phyloP scores from a whole-genome alignment of 129 eudicot genomes.

The Heracleum sosnowskyi region DNA sequence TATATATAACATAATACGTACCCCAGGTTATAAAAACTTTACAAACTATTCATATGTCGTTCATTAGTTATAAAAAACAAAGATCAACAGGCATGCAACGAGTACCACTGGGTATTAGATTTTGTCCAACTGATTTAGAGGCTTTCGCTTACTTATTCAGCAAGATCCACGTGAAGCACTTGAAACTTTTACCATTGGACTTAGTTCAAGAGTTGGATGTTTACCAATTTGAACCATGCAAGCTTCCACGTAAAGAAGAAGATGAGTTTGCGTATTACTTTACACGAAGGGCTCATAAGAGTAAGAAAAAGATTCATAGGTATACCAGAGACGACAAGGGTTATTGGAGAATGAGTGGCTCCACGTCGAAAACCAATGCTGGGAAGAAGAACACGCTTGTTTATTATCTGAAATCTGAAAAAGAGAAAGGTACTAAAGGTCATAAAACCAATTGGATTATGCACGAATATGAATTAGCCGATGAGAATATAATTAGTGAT shows the following conservation, averaged over 20 bases:
- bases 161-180: not conserved
- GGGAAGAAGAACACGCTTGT: slow-evolving; percentile 4
- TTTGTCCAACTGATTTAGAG: not conserved
- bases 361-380: too few relatives aligned
- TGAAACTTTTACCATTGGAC: not conserved
- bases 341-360: too few relatives aligned
- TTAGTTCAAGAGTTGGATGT: not conserved
- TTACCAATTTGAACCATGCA: not conserved
- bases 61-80: too few relatives aligned
- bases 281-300: not conserved
- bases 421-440: not conserved
- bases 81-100: slow-evolving; percentile 1
- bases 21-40: too few relatives aligned
- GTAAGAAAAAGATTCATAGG: not conserved
- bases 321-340: not conserved
- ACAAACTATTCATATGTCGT: not conserved
- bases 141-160: not conserved
- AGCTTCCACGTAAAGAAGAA: not conserved
- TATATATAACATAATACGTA: too few relatives aligned
- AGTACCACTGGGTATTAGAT: not conserved
- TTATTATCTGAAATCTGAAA: not conserved
- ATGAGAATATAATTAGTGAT: not conserved
- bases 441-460: not conserved
- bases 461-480: not conserved
- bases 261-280: not conserved